Conservation (phyloP, 768 basidiomycete genomes). For the Termitomyces eurrhizus region DNA sequence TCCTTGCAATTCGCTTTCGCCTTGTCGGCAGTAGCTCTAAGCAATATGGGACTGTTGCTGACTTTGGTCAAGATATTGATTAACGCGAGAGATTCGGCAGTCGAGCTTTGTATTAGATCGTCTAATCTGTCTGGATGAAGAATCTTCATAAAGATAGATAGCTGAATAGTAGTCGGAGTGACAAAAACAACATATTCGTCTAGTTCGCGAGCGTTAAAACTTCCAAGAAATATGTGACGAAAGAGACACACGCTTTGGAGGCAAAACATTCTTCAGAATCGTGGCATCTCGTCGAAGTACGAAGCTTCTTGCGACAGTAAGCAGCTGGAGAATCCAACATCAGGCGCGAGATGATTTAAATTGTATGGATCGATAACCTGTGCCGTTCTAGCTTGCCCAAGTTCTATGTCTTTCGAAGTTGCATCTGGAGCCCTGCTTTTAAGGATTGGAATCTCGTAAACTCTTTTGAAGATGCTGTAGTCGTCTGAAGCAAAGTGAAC, state of each 20-base stretch:
- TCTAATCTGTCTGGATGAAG: conserved; percentile 70
- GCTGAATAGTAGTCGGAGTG: conserved; percentile 79
- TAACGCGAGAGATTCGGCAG: conserved; percentile 73
- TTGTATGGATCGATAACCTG: conserved; percentile 44
- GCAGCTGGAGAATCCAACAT: conserved; percentile 42
- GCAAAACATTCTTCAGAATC: conserved; percentile 78
- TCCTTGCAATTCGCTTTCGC: conserved; percentile 39
- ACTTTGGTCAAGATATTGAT: conserved; percentile 85
- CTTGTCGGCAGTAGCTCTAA: conserved; percentile 75
- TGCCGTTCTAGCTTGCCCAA: conserved; percentile 73
- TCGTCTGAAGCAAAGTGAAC: conserved; percentile 47
- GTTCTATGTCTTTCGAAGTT: conserved; percentile 63
- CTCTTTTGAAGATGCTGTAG: conserved; percentile 67
- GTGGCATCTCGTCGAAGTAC: conserved; percentile 86
- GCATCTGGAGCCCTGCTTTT: conserved; percentile 80
- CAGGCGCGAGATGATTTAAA: neutral
- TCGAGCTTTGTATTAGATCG: conserved; percentile 63
- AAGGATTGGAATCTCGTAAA: conserved; percentile 87
- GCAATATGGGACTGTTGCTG: conserved; percentile 86
- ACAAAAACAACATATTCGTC: conserved; percentile 99
- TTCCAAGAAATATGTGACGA: neutral
- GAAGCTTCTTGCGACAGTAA: conserved; percentile 76
- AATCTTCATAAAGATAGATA: conserved; percentile 73
- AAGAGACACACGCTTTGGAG: conserved; percentile 75
- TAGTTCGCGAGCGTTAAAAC: conserved; percentile 25